phyloP scores from a whole-genome alignment of 176 grass and related monocot genomes.

The Ensete glaucum region DNA sequence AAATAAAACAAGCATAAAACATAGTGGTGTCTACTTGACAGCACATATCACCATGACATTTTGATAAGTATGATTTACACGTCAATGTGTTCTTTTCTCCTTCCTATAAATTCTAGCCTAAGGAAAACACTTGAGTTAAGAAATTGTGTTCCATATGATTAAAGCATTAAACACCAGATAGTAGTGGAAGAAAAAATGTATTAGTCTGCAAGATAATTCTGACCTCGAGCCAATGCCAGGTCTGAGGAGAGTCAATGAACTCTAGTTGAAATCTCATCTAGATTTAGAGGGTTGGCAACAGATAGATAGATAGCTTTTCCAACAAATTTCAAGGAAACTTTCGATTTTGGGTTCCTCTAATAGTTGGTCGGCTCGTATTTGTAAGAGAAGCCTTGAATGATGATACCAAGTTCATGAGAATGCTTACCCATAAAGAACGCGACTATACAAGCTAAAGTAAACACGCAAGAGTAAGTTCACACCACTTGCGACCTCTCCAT shows the following conservation, averaged over 20 bases:
- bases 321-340: too few relatives aligned
- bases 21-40: background rate
- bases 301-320: too few relatives aligned
- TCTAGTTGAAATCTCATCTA: background rate
- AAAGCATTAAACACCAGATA: background rate
- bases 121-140: background rate
- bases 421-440: too few relatives aligned
- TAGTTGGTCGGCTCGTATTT: too few relatives aligned
- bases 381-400: too few relatives aligned
- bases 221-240: background rate
- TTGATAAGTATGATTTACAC: conserved; percentile 87
- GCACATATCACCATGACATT: conserved; percentile 55
- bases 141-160: conserved; percentile 2
- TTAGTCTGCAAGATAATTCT: background rate
- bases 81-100: conserved; percentile 76
- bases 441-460: too few relatives aligned
- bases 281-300: too few relatives aligned
- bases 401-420: too few relatives aligned
- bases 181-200: background rate
- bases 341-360: too few relatives aligned
- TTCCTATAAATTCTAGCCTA: conserved; percentile 91
- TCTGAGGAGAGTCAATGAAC: too few relatives aligned
- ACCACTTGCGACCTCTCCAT: too few relatives aligned
- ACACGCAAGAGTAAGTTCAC: too few relatives aligned
- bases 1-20: background rate